These are phyloP conservation scores for Gracilaria caudata DNA, from an alignment of 23 red algal genomes.

Conservation along the genomic window DNA sequence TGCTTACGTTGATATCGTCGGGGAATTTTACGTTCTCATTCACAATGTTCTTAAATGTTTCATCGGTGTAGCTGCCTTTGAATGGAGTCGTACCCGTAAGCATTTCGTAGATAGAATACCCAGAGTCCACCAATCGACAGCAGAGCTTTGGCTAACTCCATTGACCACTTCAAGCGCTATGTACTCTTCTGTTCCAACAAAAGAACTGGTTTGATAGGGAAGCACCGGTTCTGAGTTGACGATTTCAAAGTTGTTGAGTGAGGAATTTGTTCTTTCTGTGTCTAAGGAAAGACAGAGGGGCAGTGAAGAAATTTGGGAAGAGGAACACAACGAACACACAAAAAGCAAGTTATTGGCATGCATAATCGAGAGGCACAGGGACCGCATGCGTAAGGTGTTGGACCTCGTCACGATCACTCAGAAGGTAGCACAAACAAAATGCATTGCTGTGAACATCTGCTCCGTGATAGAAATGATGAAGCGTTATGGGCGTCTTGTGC, in stretches of 20 bases:
- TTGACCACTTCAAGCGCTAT: slow-evolving; percentile 90
- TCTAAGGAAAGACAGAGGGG: not conserved
- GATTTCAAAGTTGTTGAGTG: slow-evolving; percentile 75
- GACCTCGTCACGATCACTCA: not conserved
- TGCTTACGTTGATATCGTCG: slow-evolving; percentile 74
- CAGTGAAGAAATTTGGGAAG: not conserved
- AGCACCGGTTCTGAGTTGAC: slow-evolving; percentile 83
- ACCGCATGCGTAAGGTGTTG: not conserved
- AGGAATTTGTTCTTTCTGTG: slow-evolving; percentile 31
- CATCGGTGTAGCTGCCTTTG: slow-evolving; percentile 76
- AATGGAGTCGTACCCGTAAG: slow-evolving; percentile 93
- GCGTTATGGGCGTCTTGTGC: not conserved
- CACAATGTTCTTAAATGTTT: slow-evolving; percentile 98
- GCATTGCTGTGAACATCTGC: slow-evolving; percentile 9
- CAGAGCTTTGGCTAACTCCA: slow-evolving; percentile 87
- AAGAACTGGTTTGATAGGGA: slow-evolving; percentile 86
- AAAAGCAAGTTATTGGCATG: not conserved
- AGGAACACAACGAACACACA: not conserved
- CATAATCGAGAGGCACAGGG: not conserved
- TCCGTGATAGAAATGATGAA: not conserved
- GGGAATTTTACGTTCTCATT: slow-evolving; percentile 74
- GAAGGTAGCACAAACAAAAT: not conserved
- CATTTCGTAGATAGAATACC: slow-evolving; percentile 99
- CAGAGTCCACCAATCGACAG: slow-evolving; percentile 99
- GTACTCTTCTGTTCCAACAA: slow-evolving; percentile 88